phyloP scores from a whole-genome alignment of 2,329 filamentous ascomycete genomes.

The Pseudophaeomoniella oleicola region DNA sequence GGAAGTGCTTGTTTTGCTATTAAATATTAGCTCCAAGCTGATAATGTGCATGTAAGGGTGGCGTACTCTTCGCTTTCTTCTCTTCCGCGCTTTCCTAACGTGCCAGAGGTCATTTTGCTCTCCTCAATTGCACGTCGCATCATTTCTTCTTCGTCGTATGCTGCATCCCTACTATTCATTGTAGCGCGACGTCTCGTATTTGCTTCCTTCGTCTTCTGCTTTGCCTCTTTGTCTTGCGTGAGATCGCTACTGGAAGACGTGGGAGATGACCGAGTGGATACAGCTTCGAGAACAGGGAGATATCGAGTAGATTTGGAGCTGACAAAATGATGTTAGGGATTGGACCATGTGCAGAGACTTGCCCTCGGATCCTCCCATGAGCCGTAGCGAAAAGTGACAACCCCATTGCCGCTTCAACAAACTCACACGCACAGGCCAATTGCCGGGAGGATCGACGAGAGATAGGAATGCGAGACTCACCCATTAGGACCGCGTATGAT shows the following conservation, averaged over 20 bases:
- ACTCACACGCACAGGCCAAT: too few relatives aligned
- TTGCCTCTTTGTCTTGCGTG: slow-evolving; percentile 24
- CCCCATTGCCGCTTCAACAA: too few relatives aligned
- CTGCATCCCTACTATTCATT: slow-evolving; percentile 91
- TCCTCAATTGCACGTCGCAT: slow-evolving; percentile 83
- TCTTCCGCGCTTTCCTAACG: slow-evolving; percentile 66
- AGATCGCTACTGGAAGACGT: slow-evolving; percentile 25
- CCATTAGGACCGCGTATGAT: slow-evolving; percentile 68
- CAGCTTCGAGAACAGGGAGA: slow-evolving; percentile 41
- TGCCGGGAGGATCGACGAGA: too few relatives aligned
- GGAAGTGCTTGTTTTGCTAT: slow-evolving; percentile 25
- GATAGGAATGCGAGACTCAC: slow-evolving; percentile 43
- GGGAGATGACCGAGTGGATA: slow-evolving; percentile 27
- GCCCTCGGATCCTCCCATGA: slow-evolving; percentile 1
- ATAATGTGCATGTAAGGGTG: slow-evolving; percentile 2
- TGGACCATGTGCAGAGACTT: background rate
- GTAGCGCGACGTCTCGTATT: slow-evolving; percentile 77
- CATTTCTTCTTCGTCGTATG: slow-evolving; percentile 89
- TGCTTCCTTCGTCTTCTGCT: slow-evolving; percentile 22
- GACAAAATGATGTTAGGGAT: slow-evolving; percentile 4
- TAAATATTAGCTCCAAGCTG: slow-evolving; percentile 9
- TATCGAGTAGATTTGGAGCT: slow-evolving; percentile 51
- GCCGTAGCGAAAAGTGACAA: too few relatives aligned
- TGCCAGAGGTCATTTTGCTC: slow-evolving; percentile 54
- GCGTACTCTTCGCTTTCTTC: slow-evolving; percentile 92